A percentile compares a stretch with the other conserved stretches of the same genome.
These are phyloP conservation scores for Brettanomyces nanus DNA, from an alignment of 805 yeast species.

Conservation along the genomic window DNA sequence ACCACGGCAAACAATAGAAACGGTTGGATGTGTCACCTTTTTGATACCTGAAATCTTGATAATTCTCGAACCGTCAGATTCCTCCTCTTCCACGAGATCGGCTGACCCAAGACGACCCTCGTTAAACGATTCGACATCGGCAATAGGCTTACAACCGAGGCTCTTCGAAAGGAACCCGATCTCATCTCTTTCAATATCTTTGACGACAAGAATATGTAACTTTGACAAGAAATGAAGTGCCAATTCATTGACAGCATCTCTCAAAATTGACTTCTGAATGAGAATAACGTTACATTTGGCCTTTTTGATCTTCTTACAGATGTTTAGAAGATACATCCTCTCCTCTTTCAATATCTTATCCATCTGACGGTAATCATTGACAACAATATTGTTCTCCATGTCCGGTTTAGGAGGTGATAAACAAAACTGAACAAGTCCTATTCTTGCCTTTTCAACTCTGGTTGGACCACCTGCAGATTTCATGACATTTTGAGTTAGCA, in stretches of 20 bases:
- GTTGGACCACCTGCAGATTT: constrained; percentile 93
- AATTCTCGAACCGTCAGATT: constrained; percentile 81
- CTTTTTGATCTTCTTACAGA: constrained; percentile 93
- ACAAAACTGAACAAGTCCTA: constrained; percentile 88
- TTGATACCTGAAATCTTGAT: constrained; percentile 83
- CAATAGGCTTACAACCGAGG: constrained; percentile 91
- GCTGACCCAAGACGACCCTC: constrained; percentile 92
- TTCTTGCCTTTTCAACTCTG: constrained; percentile 86
- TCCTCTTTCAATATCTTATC: constrained; percentile 97
- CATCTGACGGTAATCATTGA: constrained; percentile 98
- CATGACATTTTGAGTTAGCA: constrained; percentile 81
- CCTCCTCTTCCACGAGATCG: constrained; percentile 86
- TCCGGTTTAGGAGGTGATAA: constrained; percentile 96
- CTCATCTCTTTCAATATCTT: constrained; percentile 94
- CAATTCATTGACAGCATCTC: constrained; percentile 92
- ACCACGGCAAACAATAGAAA: constrained; percentile 89
- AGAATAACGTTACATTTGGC: constrained; percentile 90
- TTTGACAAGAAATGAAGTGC: constrained; percentile 92
- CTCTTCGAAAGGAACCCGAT: constrained; percentile 81
- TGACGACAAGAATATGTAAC: constrained; percentile 87
- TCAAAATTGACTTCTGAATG: constrained; percentile 85
- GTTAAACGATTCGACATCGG: constrained; percentile 87
- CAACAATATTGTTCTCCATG: constrained; percentile 95
- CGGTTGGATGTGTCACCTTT: constrained; percentile 52
- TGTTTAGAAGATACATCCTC: constrained; percentile 87